phyloP scores from a whole-genome alignment of 2,329 filamentous ascomycete genomes.

The Nigrospora oryzae region DNA sequence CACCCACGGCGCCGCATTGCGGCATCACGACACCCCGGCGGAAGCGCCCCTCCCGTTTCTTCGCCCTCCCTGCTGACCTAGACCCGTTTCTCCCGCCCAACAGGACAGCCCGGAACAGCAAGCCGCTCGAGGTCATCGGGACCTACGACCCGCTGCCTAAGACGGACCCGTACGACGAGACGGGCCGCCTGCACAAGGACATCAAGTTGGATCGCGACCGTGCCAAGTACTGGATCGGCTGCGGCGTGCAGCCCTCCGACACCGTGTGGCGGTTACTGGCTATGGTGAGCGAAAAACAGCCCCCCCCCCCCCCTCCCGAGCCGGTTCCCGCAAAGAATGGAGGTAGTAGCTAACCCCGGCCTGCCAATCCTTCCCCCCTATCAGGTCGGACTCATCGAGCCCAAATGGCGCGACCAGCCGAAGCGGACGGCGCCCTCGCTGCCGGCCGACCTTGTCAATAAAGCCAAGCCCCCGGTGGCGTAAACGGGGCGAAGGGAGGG shows the following conservation, averaged over 20 bases:
- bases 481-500: no score
- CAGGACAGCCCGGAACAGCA: slow-evolving; percentile 78
- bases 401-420: slow-evolving; percentile 23
- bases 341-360: not conserved
- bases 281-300: slow-evolving; percentile 47
- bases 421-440: slow-evolving; percentile 16
- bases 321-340: not conserved
- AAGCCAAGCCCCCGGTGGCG: slow-evolving; percentile 5
- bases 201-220: slow-evolving; percentile 75
- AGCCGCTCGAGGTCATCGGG: slow-evolving; percentile 87
- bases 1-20: not conserved
- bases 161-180: slow-evolving; percentile 48
- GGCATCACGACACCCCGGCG: not conserved
- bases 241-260: slow-evolving; percentile 90
- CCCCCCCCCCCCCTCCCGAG: slow-evolving; percentile 7
- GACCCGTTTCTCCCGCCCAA: not conserved
- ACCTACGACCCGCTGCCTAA: slow-evolving; percentile 65
- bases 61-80: not conserved
- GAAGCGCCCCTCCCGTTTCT: not conserved
- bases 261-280: slow-evolving; percentile 78
- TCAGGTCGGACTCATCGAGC: slow-evolving; percentile 28
- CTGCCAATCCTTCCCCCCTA: slow-evolving; percentile 2
- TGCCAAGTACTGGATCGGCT: slow-evolving; percentile 92
- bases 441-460: slow-evolving; percentile 8
- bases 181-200: slow-evolving; percentile 77